A percentile compares a stretch with the other conserved stretches of the same genome.
These are phyloP conservation scores for Starmera dryadoides DNA, from an alignment of 805 yeast species.

Conservation along the genomic window DNA sequence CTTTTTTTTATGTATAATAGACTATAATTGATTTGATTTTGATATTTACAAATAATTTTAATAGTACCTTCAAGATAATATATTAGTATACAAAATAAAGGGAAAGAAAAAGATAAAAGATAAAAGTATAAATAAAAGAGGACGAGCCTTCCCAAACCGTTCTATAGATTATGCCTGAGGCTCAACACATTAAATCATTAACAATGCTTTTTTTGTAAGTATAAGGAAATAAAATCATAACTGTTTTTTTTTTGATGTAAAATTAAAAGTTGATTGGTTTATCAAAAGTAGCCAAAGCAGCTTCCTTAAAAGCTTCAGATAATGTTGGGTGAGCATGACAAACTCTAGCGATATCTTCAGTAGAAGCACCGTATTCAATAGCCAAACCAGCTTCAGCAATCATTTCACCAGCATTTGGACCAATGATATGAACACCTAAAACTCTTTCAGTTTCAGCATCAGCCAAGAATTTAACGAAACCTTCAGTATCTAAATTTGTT, in stretches of 20 bases:
- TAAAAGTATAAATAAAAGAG: not conserved
- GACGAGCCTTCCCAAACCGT: not conserved
- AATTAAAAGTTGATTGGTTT: constrained; percentile 81
- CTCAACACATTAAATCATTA: not conserved
- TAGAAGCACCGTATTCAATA: constrained; percentile 95
- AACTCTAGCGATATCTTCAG: constrained; percentile 95
- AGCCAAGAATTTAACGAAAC: constrained; percentile 90
- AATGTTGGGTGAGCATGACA: constrained; percentile 99
- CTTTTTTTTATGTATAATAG: no score
- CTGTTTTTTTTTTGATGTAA: no score
- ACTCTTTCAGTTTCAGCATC: constrained; percentile 97
- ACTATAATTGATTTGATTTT: no score
- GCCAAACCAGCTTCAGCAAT: constrained; percentile 98
- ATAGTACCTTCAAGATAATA: not conserved
- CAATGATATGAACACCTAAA: constrained; percentile 93
- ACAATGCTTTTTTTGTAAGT: not conserved
- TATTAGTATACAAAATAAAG: not conserved
- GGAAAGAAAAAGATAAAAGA: no score
- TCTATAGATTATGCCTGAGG: not conserved
- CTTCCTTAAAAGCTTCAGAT: constrained; percentile 97
- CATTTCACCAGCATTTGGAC: constrained; percentile 99
- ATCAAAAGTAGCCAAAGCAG: constrained; percentile 85
- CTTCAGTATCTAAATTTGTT: constrained; percentile 95
- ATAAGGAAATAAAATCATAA: not conserved
- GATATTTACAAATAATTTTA: not conserved